Evolutionary conservation across 768 basidiomycete genomes (phyloP).

Genomic region (Hericium erinaceus): DNA sequence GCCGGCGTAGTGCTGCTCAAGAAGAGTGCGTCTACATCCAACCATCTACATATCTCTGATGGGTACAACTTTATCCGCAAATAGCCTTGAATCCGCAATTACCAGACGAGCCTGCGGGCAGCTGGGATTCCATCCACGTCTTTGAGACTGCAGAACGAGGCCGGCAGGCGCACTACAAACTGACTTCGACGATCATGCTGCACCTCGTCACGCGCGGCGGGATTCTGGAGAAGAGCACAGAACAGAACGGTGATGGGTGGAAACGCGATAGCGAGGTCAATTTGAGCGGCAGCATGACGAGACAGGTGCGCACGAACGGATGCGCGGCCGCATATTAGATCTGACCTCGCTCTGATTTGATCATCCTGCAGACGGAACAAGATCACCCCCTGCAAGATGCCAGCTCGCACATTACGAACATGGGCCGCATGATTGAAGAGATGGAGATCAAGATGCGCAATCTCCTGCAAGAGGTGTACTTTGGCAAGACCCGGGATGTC

Average conservation of each 20-base stretch:
- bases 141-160: slow-evolving; percentile 92
- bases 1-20: slow-evolving; percentile 95
- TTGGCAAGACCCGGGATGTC: slow-evolving; percentile 94
- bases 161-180: slow-evolving; percentile 89
- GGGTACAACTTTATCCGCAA: background rate
- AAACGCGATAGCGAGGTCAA: slow-evolving; percentile 69
- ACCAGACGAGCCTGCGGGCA: slow-evolving; percentile 60
- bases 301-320: slow-evolving; percentile 51
- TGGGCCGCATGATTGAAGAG: slow-evolving; percentile 94
- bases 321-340: background rate
- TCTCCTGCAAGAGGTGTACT: slow-evolving; percentile 88
- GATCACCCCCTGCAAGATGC: slow-evolving; percentile 76
- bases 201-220: slow-evolving; percentile 55
- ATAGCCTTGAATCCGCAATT: slow-evolving; percentile 54
- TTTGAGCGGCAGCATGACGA: slow-evolving; percentile 93
- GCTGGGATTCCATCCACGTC: slow-evolving; percentile 98
- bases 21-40: slow-evolving; percentile 52
- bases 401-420: slow-evolving; percentile 84
- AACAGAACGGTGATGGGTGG: slow-evolving; percentile 32
- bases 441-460: slow-evolving; percentile 99
- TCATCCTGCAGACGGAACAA: slow-evolving; percentile 57
- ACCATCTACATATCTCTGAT: background rate
- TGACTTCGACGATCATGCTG: slow-evolving; percentile 96
- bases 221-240: slow-evolving; percentile 12
- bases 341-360: background rate